phyloP scores from a whole-genome alignment of 257 asterid species.

The Eucommia ulmoides region DNA sequence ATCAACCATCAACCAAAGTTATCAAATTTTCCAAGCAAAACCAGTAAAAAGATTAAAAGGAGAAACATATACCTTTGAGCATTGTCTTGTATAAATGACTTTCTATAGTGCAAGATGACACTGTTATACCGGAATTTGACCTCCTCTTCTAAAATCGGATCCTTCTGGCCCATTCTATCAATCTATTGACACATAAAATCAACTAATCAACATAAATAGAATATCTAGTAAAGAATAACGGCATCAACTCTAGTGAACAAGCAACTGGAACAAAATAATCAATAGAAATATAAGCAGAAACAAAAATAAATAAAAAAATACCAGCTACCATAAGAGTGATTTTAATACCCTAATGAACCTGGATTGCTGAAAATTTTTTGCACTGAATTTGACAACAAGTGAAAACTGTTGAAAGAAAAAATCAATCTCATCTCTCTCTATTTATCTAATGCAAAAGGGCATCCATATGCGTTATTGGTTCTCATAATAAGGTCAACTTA shows the following conservation, averaged over 20 bases:
- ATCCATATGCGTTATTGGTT: background rate
- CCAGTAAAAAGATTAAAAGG: background rate
- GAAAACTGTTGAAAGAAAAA: background rate
- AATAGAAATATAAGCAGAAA: no score
- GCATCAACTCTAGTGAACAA: background rate
- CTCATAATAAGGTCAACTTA: background rate
- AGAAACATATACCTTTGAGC: slow-evolving; percentile 72
- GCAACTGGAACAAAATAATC: background rate
- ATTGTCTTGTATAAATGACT: slow-evolving; percentile 92
- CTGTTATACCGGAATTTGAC: slow-evolving; percentile 82
- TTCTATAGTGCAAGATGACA: slow-evolving; percentile 84
- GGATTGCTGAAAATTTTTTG: background rate
- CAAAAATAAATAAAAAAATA: no score
- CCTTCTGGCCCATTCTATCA: slow-evolving; percentile 83
- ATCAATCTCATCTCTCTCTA: background rate
- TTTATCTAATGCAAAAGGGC: background rate
- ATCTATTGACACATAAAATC: slow-evolving; percentile 33
- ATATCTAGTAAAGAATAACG: background rate
- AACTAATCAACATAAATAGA: background rate
- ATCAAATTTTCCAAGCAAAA: no score
- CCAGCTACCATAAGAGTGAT: background rate
- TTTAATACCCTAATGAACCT: background rate
- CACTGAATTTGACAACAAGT: background rate
- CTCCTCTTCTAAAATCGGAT: slow-evolving; percentile 76
- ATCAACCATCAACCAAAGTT: no score